Base-by-base conservation (phyloP, 345 rosid genomes). In the Atalantia buxifolia region DNA sequence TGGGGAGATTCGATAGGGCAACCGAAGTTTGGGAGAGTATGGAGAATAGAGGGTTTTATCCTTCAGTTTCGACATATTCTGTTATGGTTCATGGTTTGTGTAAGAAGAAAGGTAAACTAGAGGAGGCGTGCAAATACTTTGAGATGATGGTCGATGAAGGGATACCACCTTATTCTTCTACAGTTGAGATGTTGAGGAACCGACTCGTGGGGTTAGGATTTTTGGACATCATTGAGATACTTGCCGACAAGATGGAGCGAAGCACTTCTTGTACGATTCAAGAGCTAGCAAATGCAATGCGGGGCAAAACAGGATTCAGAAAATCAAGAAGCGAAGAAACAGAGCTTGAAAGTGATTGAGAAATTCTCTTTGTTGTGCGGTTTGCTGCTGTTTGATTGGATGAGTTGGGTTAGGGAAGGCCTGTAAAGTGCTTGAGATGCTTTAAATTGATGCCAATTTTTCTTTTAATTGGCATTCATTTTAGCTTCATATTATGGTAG, bases 81-180 rank as follows among this genome's bases (percentile, higher is more conserved):
- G 98, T 93, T 45, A 91, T 95, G 95, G 80, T 95, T 57, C 95
- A 92, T 83, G 95, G 93, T 4, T 84, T 92, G 76, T 85, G 90
- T 83, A 91, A 93, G 88, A 92, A 92, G 89, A 89, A 79, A 57
- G 92, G 91, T 69, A 91, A 93, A 80, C 78, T 91, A 16, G 97
- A 91, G 81, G 95, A 93, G 81, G 98, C 95, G 4, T 89, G 97
- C 77, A 88, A 76, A 75, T 93, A 92, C 86, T 95, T 95, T 72
- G 98, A 95, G 90, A 89, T 86, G 91, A 93, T 95, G 98, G 79
- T 95, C 59, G 98, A 95, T 71, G 98, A 92, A 69, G 94, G 98
- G 45, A 85, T 92, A 73, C 98, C 98, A 6, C 97, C 98, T 1
- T 95, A 93, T 85, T 79, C 84, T 36, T 76, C 93, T 5, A 92